Conservation (phyloP, 2,329 filamentous ascomycete species). For the Ceratocystis albifundus region DNA sequence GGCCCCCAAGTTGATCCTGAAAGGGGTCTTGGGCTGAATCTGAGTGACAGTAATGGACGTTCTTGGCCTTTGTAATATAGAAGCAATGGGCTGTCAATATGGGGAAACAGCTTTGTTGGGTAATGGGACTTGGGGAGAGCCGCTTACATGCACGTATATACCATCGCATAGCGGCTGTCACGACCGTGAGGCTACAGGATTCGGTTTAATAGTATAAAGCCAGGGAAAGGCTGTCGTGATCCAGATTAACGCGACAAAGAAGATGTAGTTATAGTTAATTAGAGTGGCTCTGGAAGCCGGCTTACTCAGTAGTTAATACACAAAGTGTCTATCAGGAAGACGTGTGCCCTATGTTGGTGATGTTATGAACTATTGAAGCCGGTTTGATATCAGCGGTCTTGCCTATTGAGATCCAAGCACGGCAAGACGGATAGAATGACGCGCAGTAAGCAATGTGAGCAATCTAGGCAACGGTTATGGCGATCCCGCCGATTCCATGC, state of each 20-base stretch:
- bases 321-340: too few relatives aligned
- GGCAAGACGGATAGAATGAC: too few relatives aligned
- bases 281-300: not conserved
- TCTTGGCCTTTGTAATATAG: constrained; percentile 6
- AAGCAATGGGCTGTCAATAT: not conserved
- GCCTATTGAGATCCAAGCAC: too few relatives aligned
- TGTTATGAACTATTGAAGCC: too few relatives aligned
- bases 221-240: not conserved
- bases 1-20: not conserved
- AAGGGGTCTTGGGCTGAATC: not conserved
- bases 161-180: not conserved
- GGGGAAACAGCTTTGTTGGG: not conserved
- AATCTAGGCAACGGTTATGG: too few relatives aligned
- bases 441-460: too few relatives aligned
- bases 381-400: too few relatives aligned
- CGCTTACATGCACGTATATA: not conserved
- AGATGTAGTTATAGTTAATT: not conserved
- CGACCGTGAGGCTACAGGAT: not conserved
- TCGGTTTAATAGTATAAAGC: not conserved
- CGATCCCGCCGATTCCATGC: too few relatives aligned
- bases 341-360: too few relatives aligned
- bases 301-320: not conserved
- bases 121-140: not conserved
- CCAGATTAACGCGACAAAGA: not conserved
- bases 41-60: not conserved